A percentile compares a stretch with the other conserved stretches of the same genome.
Evolutionary conservation across 106 monocot genomes (phyloP).

Genomic region (Agapanthus africanus): DNA sequence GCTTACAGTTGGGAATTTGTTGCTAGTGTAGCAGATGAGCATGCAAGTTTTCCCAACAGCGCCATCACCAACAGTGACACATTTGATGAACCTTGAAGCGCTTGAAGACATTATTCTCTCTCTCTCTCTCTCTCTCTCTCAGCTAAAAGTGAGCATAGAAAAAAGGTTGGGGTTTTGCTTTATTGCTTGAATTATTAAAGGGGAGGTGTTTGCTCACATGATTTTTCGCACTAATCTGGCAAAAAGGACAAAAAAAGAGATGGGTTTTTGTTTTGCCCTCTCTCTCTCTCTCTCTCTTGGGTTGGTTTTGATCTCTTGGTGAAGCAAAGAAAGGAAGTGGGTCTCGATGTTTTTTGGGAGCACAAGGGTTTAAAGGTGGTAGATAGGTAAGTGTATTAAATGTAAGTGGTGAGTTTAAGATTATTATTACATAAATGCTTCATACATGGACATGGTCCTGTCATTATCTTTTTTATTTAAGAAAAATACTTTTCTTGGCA

Average conservation of each 20-base stretch:
- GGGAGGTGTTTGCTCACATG: conserved; percentile 15
- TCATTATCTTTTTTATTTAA: no score
- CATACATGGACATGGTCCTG: no score
- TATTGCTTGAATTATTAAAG: not conserved
- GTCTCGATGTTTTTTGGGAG: not conserved
- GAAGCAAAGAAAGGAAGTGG: not conserved
- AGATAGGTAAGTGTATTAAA: not conserved
- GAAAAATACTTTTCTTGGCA: no score
- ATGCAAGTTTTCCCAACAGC: conserved; percentile 96
- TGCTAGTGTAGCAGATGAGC: conserved; percentile 99
- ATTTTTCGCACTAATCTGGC: not conserved
- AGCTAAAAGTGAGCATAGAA: not conserved
- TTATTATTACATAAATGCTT: no score
- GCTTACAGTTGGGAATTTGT: conserved; percentile 90
- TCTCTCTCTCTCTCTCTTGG: not conserved
- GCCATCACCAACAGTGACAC: conserved; percentile 89
- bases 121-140: not conserved
- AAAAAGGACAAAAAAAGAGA: not conserved
- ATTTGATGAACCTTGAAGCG: conserved; percentile 86
- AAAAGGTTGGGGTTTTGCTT: not conserved
- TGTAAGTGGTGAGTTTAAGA: not conserved
- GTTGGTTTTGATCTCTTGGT: no score
- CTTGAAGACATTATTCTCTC: conserved; percentile 38
- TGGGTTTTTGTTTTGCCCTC: not conserved
- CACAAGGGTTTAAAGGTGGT: not conserved